Evolutionary conservation across 2,329 filamentous ascomycete genomes (phyloP).

Genomic region (Aspergillus unguis): DNA sequence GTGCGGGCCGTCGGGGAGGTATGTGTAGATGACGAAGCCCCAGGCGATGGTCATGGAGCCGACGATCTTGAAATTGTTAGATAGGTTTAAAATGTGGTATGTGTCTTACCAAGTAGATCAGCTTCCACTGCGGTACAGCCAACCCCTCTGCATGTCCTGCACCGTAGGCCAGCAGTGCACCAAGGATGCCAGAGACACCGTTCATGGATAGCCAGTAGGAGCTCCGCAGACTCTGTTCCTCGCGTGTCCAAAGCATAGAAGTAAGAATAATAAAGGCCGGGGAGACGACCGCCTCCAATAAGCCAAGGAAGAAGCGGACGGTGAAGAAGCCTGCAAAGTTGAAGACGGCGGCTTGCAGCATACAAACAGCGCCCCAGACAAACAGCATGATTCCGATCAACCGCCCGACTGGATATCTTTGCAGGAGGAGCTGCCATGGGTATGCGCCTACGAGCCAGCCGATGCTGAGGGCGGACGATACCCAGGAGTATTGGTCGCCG

Average conservation of each 20-base stretch:
- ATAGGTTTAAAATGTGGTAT: too few species aligned
- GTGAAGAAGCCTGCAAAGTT: conserved; percentile 39
- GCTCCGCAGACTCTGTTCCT: conserved; percentile 24
- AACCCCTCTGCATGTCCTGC: conserved; percentile 23
- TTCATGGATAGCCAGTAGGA: conserved; percentile 27
- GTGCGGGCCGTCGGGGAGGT: not conserved
- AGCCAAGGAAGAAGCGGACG: conserved; percentile 44
- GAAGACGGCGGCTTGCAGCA: conserved; percentile 27
- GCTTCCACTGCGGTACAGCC: conserved; percentile 17
- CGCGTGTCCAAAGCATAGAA: conserved; percentile 25
- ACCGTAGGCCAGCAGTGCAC: conserved; percentile 24
- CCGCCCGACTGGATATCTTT: conserved; percentile 36
- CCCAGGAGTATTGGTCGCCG: conserved; percentile 39
- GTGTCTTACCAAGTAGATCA: not conserved
- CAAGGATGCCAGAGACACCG: conserved; percentile 24
- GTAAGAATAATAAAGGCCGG: conserved; percentile 23
- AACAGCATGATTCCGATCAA: conserved; percentile 34
- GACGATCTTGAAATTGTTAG: not conserved
- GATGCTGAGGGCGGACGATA: conserved; percentile 37
- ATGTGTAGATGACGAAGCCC: not conserved
- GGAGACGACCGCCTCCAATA: conserved; percentile 24
- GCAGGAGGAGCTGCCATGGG: conserved; percentile 35
- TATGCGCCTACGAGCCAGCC: conserved; percentile 38
- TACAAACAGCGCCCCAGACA: conserved; percentile 36
- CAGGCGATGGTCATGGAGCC: conserved; percentile 1